Evolutionary conservation across 2,329 filamentous ascomycete genomes (phyloP).

Genomic region (Nothophaeocryptopus gaeumannii): DNA sequence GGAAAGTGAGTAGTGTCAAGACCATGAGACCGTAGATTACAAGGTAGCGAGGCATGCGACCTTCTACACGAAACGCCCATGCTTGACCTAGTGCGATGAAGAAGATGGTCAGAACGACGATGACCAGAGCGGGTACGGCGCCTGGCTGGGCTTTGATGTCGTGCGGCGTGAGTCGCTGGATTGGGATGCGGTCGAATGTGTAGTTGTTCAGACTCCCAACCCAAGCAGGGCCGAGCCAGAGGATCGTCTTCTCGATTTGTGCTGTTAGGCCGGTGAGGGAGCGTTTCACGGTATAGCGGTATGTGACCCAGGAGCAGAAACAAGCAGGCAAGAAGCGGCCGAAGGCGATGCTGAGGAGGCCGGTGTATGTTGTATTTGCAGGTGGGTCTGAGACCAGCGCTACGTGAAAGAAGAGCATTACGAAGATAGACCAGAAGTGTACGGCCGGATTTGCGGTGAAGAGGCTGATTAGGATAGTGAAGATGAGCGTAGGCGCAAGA

Average conservation of each 20-base stretch:
- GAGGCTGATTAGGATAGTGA: constrained; percentile 73
- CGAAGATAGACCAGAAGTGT: constrained; percentile 82
- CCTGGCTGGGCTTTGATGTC: constrained; percentile 88
- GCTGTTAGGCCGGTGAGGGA: constrained; percentile 70
- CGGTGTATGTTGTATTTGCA: constrained; percentile 60
- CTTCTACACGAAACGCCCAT: constrained; percentile 83
- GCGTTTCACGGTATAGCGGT: constrained; percentile 74
- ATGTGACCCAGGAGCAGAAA: constrained; percentile 85
- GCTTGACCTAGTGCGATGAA: constrained; percentile 70
- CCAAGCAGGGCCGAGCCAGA: constrained; percentile 90
- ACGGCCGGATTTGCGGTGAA: constrained; percentile 75
- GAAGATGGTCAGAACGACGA: constrained; percentile 70
- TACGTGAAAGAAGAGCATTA: constrained; percentile 83
- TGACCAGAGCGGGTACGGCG: constrained; percentile 74
- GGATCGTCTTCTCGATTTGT: constrained; percentile 82
- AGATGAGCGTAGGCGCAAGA: constrained; percentile 75
- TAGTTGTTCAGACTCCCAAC: constrained; percentile 91
- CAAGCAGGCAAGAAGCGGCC: constrained; percentile 82
- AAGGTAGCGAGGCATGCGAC: constrained; percentile 72
- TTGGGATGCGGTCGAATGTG: constrained; percentile 90
- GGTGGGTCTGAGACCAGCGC: constrained; percentile 88
- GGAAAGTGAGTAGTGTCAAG: constrained; percentile 63
- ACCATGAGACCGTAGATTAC: constrained; percentile 71
- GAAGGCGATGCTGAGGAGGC: constrained; percentile 72
- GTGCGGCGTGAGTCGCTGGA: constrained; percentile 84